Percentiles rank a stretch among this genome's conserved stretches.
These are phyloP conservation scores for Fraxinus pennsylvanica DNA, from an alignment of 257 asterid genomes.

Conservation along the genomic window DNA sequence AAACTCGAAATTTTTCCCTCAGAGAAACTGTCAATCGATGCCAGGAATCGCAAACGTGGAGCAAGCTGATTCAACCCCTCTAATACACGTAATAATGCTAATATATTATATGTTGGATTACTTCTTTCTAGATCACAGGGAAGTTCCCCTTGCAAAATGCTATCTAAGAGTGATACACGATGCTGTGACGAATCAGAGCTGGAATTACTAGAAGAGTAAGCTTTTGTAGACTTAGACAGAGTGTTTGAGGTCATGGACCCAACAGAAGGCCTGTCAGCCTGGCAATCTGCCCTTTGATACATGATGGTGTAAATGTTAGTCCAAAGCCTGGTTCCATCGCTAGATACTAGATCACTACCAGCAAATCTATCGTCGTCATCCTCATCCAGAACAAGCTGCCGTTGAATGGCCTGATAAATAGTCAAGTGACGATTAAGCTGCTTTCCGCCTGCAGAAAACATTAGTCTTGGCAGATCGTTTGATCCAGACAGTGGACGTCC, in stretches of 20 bases:
- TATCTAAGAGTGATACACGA: slow-evolving; percentile 71
- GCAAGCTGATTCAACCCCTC: slow-evolving; percentile 96
- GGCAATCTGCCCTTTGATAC: slow-evolving; percentile 75
- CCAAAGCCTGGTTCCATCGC: slow-evolving; percentile 90
- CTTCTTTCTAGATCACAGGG: slow-evolving; percentile 90
- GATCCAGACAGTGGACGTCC: slow-evolving; percentile 64
- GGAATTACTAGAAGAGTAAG: slow-evolving; percentile 48
- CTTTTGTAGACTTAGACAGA: slow-evolving; percentile 62
- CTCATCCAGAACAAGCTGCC: slow-evolving; percentile 82
- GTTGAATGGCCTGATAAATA: slow-evolving; percentile 88
- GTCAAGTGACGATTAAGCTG: slow-evolving; percentile 77
- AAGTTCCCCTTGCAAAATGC: slow-evolving; percentile 91
- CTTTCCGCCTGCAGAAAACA: slow-evolving; percentile 81
- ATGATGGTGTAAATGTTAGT: slow-evolving; percentile 81
- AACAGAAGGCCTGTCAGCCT: slow-evolving; percentile 54
- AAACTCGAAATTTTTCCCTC: slow-evolving; percentile 67
- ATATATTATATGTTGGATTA: slow-evolving; percentile 81
- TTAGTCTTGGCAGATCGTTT: slow-evolving; percentile 60
- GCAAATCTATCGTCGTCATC: slow-evolving; percentile 76
- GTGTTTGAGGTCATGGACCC: slow-evolving; percentile 54
- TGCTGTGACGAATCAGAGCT: slow-evolving; percentile 43
- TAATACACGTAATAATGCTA: slow-evolving; percentile 81
- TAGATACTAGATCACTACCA: slow-evolving; percentile 73
- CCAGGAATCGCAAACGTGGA: slow-evolving; percentile 64
- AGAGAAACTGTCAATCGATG: slow-evolving; percentile 62